phyloP scores from a whole-genome alignment of 495 filamentous ascomycete species.

The Xylaria longipes region DNA sequence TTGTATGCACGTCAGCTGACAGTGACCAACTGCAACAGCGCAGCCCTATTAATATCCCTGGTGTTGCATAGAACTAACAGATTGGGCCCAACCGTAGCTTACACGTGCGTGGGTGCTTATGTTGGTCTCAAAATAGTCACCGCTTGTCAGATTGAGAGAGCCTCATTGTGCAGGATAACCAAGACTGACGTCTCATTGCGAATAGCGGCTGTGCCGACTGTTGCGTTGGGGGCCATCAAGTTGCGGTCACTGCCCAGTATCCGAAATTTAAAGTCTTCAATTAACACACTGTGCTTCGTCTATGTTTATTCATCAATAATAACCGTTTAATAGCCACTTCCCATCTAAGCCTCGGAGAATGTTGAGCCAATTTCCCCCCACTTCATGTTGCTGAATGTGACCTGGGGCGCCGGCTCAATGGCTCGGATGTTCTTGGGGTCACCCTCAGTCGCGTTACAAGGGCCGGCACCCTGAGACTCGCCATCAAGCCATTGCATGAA shows the following conservation, averaged over 20 bases:
- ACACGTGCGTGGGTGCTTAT: conserved; percentile 20
- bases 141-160: conserved; percentile 20
- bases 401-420: conserved; percentile 54
- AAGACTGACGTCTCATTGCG: background rate
- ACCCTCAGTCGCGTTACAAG: conserved; percentile 62
- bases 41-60: conserved; percentile 8
- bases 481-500: conserved; percentile 72
- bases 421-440: conserved; percentile 56
- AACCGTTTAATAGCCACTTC: background rate
- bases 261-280: background rate
- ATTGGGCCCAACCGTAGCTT: background rate
- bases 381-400: conserved; percentile 68
- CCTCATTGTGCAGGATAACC: background rate
- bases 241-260: background rate
- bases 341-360: conserved; percentile 35
- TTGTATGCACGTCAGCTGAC: conserved; percentile 24
- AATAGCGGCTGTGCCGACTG: conserved; percentile 5
- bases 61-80: background rate
- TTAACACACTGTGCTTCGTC: background rate
- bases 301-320: background rate
- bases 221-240: background rate
- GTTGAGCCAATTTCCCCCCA: conserved; percentile 69
- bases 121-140: conserved; percentile 22
- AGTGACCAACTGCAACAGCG: conserved; percentile 5
- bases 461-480: conserved; percentile 55